phyloP scores from a whole-genome alignment of 768 basidiomycete species.

The Collybia sordida region DNA sequence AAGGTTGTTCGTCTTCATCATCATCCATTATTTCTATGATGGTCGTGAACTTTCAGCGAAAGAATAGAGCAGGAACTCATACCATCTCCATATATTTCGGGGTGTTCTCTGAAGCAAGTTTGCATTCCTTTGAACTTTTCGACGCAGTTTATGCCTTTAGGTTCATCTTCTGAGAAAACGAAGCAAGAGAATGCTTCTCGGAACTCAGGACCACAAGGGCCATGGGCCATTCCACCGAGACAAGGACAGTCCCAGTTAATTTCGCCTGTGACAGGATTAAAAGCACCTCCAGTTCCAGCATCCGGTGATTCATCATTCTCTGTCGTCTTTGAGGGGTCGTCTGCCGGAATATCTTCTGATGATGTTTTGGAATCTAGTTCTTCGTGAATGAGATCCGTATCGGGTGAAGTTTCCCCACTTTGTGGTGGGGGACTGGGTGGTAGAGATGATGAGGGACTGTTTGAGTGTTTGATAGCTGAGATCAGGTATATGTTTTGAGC shows the following conservation, averaged over 20 bases:
- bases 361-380: slow-evolving; percentile 6
- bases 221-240: slow-evolving; percentile 97
- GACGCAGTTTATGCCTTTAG: slow-evolving; percentile 97
- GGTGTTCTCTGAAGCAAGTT: slow-evolving; percentile 93
- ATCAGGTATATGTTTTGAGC: not conserved
- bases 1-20: slow-evolving; percentile 50
- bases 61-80: slow-evolving; percentile 25
- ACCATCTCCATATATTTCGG: slow-evolving; percentile 96
- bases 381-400: too few relatives aligned
- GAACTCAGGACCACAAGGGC: slow-evolving; percentile 93
- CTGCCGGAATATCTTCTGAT: not conserved
- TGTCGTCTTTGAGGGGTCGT: not conserved
- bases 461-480: slow-evolving; percentile 12
- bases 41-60: slow-evolving; percentile 7
- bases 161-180: slow-evolving; percentile 89
- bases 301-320: slow-evolving; percentile 9
- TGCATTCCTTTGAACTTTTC: slow-evolving; percentile 99
- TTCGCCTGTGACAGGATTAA: slow-evolving; percentile 95
- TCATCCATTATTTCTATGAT: slow-evolving; percentile 65
- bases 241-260: slow-evolving; percentile 99
- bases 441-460: slow-evolving; percentile 5
- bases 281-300: slow-evolving; percentile 52
- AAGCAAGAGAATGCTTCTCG: slow-evolving; percentile 97
- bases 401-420: slow-evolving; percentile 3
- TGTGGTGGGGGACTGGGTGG: slow-evolving; percentile 15